Evolutionary conservation across 768 basidiomycete genomes (phyloP).

Genomic region (Boletus reticulatus): DNA sequence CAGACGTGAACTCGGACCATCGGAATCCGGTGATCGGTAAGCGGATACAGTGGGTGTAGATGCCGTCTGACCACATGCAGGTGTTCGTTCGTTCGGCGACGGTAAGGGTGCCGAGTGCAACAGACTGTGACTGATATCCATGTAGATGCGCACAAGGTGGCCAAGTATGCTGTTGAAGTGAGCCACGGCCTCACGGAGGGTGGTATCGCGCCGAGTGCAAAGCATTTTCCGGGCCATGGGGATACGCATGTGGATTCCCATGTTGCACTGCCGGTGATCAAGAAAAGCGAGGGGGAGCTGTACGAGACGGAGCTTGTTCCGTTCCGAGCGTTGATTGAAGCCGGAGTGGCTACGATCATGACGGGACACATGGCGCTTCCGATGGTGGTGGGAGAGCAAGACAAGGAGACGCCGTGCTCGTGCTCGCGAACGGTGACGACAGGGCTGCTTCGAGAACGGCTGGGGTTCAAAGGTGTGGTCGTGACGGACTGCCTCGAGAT

Average conservation of each 20-base stretch:
- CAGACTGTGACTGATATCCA: neutral
- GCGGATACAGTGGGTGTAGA: slow-evolving; percentile 6
- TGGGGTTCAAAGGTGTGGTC: slow-evolving; percentile 57
- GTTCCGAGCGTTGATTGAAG: slow-evolving; percentile 46
- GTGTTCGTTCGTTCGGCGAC: slow-evolving; percentile 70
- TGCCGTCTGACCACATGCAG: slow-evolving; percentile 28
- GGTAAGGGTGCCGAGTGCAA: slow-evolving; percentile 36
- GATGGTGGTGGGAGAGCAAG: slow-evolving; percentile 41
- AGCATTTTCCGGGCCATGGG: slow-evolving; percentile 76
- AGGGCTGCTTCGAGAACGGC: slow-evolving; percentile 46
- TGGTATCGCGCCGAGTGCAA: slow-evolving; percentile 58
- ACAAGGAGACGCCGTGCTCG: slow-evolving; percentile 53
- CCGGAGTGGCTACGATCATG: slow-evolving; percentile 58
- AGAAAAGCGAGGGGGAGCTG: slow-evolving; percentile 45
- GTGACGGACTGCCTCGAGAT: slow-evolving; percentile 79
- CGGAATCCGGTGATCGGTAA: slow-evolving; percentile 70
- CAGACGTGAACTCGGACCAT: slow-evolving; percentile 69
- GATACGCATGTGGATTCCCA: slow-evolving; percentile 74
- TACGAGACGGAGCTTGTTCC: slow-evolving; percentile 53
- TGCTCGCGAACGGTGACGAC: slow-evolving; percentile 53
- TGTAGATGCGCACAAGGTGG: slow-evolving; percentile 54
- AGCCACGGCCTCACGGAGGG: slow-evolving; percentile 45
- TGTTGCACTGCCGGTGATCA: slow-evolving; percentile 59
- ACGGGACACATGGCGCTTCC: slow-evolving; percentile 74
- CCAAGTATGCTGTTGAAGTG: slow-evolving; percentile 46